Base-by-base conservation (phyloP, 1,139 yeast genomes). In the Yamadazyma spencermartinsiae region DNA sequence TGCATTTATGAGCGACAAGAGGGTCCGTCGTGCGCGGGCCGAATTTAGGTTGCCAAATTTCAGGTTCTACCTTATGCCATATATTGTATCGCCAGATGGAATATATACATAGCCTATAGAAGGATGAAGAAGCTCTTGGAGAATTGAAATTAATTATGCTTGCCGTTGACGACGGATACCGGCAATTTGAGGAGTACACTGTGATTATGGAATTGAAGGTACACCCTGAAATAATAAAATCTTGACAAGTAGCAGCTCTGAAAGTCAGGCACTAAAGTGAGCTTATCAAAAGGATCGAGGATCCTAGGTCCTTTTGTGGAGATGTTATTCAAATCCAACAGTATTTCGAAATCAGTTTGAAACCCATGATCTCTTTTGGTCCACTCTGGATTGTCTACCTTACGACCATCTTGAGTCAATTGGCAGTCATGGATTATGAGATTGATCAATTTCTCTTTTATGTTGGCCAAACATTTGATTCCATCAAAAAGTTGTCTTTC, bases 221-320 rank as follows among this genome's bases (percentile, higher is more conserved):
- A 47, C 12, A 70, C 45, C 32, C 60, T 59, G 29, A 69, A 43
- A 43, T 64, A 67, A 45, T 70, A 70, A 12, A 68, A 38, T 35
- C 76, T 49, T 1, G 63, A 55, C 45, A 68, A 40, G 37, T 58
- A 52, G 42, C 75, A 70, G 9, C 58, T 50, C 46, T 70, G 75
- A 50, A 70, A 70, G 37, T 60, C 63, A 1, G 76, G 75, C 2
- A 66, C 63, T 19, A 70, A 54, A 23, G 62, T 59, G 38, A 63
- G 57, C 2, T 37, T 28, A 31, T 55, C 50, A 34, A 40, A 49
- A 1, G 50, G 31, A 8, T 33, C 29, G 4, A 31, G 7, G 8
- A 17, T 15, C 4, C 28, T 30, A 9, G 13, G 12, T 2, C 40
- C 38, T 18, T 38, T 43, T 4, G 31, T 36, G 11, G 33, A 19